Evolutionary conservation across 1,139 yeast species (phyloP).

Genomic region (Pneumocystis murina): DNA sequence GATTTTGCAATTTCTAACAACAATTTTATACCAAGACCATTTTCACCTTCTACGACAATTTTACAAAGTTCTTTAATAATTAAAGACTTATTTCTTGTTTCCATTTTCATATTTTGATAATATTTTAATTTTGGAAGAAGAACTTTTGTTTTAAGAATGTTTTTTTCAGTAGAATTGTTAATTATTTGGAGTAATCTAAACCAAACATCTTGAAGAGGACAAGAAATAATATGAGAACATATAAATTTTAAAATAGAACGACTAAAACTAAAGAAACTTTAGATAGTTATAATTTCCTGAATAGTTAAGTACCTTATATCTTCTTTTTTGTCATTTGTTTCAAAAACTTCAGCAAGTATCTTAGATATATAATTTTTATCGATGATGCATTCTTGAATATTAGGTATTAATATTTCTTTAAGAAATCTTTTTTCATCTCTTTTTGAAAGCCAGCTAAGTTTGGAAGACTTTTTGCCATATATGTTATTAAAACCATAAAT

Average conservation of each 20-base stretch:
- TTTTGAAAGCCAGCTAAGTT: constrained; percentile 43
- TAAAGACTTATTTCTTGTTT: background rate
- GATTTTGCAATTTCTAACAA: constrained; percentile 36
- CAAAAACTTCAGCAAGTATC: constrained; percentile 21
- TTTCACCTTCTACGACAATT: constrained; percentile 41
- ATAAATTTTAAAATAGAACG: background rate
- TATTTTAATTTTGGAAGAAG: background rate
- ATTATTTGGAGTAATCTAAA: constrained; percentile 12
- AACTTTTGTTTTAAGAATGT: background rate
- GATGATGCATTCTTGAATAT: constrained; percentile 29
- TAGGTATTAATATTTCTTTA: constrained; percentile 28
- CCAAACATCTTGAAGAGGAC: constrained; percentile 10
- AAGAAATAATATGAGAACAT: background rate
- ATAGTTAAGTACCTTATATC: constrained; percentile 25
- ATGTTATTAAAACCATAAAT: constrained; percentile 7
- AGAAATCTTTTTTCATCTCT: constrained; percentile 44
- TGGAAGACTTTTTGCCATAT: constrained; percentile 29
- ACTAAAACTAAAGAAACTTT: constrained; percentile 12
- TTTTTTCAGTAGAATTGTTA: constrained; percentile 18
- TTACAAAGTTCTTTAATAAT: background rate
- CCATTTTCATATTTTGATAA: background rate
- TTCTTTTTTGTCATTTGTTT: constrained; percentile 11
- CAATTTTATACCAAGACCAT: constrained; percentile 44
- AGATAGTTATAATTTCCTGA: constrained; percentile 13
- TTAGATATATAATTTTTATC: constrained; percentile 33